Conservation (phyloP, 1,284 basidiomycete species). For the Puccinia sorghi region DNA sequence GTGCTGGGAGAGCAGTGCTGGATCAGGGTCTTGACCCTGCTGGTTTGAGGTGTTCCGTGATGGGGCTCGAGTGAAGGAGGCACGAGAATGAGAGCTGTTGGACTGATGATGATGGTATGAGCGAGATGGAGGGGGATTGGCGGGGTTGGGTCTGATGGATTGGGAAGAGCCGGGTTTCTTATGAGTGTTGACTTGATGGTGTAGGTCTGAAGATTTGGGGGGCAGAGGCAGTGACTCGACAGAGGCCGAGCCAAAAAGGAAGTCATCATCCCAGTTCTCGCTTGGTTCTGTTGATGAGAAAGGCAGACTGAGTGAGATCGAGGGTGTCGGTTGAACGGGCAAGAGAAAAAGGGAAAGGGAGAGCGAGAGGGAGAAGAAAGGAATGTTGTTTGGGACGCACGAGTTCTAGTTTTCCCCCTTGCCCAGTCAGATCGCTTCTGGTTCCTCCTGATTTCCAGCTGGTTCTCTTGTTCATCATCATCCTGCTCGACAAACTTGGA, state of each 20-base stretch:
- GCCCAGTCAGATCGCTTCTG: conserved; percentile 37
- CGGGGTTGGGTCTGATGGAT: conserved; percentile 23
- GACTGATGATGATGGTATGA: not conserved
- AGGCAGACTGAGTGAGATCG: not conserved
- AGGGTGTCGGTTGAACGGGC: too few species aligned
- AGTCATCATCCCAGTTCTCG: conserved; percentile 50
- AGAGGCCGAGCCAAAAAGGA: conserved; percentile 43
- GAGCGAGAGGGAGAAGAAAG: not conserved
- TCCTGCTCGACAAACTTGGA: conserved; percentile 27
- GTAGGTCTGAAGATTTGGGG: not conserved
- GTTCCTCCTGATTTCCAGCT: conserved; percentile 17
- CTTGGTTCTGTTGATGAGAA: conserved; percentile 40
- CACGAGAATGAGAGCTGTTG: not conserved
- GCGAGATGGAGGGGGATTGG: not conserved
- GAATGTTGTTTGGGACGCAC: not conserved
- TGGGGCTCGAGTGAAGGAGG: not conserved
- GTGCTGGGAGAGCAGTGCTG: not conserved
- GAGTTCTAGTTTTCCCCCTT: conserved; percentile 40
- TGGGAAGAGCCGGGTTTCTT: conserved; percentile 36
- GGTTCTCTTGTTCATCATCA: conserved; percentile 14
- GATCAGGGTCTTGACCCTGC: not conserved
- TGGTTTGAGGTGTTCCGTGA: not conserved
- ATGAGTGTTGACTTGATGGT: not conserved
- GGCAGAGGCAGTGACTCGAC: conserved; percentile 25
- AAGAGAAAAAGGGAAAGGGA: not conserved